Conservation (phyloP, 768 basidiomycete genomes). For the Tulasnella sp. region DNA sequence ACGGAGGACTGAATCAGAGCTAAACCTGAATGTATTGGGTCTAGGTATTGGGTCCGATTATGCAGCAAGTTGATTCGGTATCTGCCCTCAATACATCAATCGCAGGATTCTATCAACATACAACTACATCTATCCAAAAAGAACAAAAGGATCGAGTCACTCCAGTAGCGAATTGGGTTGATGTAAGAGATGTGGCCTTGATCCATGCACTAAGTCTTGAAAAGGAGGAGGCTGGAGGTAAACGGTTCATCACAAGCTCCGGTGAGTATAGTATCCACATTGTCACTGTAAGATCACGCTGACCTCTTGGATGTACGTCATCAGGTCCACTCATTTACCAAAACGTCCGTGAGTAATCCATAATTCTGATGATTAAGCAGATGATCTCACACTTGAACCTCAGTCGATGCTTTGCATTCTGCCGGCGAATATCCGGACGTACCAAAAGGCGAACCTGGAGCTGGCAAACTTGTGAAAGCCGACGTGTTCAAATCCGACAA, state of each 20-base stretch:
- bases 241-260: slow-evolving; percentile 17
- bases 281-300: not conserved
- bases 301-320: not conserved
- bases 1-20: not conserved
- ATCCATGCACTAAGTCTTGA: slow-evolving; percentile 21
- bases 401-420: slow-evolving; percentile 10
- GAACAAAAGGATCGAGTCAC: slow-evolving; percentile 7
- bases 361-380: not conserved
- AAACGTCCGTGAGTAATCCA: slow-evolving; percentile 12
- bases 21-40: not conserved
- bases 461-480: not conserved
- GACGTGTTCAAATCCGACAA: not conserved
- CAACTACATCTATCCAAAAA: slow-evolving; percentile 12
- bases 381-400: not conserved
- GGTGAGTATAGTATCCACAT: not conserved
- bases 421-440: slow-evolving; percentile 9
- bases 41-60: slow-evolving; percentile 27
- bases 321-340: slow-evolving; percentile 15
- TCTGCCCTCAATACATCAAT: slow-evolving; percentile 27
- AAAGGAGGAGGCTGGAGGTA: slow-evolving; percentile 17
- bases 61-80: slow-evolving; percentile 26
- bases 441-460: slow-evolving; percentile 13
- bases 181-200: slow-evolving; percentile 25
- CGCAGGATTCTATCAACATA: slow-evolving; percentile 11
- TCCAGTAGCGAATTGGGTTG: slow-evolving; percentile 19